Percentiles rank a stretch among this genome's conserved stretches.
Conservation (phyloP, 257 asterid genomes). For the Solanum boliviense region DNA sequence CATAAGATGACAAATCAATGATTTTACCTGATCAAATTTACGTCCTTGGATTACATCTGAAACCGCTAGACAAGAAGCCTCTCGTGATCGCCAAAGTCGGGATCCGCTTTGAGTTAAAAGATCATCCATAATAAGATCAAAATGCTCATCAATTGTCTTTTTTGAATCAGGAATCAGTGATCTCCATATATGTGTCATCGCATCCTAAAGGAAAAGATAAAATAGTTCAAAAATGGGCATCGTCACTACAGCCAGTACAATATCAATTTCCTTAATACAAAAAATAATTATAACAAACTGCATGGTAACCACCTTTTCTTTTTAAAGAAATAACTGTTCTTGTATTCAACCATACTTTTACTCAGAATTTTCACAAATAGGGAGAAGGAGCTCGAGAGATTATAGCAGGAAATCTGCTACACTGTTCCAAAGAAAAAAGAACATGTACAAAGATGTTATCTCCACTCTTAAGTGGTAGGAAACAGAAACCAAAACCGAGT, state of each 20-base stretch:
- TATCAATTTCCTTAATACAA: background rate
- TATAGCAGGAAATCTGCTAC: background rate
- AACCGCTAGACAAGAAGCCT: slow-evolving; percentile 96
- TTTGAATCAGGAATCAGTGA: slow-evolving; percentile 79
- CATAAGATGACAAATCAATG: background rate
- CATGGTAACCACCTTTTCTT: background rate
- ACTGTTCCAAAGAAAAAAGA: background rate
- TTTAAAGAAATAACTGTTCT: background rate
- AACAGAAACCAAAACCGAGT: background rate
- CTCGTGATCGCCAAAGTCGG: slow-evolving; percentile 98
- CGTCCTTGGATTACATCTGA: slow-evolving; percentile 97
- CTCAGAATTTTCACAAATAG: background rate
- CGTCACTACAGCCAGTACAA: background rate
- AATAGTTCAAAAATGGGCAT: background rate
- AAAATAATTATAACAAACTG: background rate
- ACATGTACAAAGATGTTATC: background rate
- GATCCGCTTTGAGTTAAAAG: slow-evolving; percentile 89
- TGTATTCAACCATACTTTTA: background rate
- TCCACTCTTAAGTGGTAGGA: background rate
- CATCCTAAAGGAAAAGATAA: slow-evolving; percentile 52
- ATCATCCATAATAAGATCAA: slow-evolving; percentile 71
- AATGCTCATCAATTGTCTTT: slow-evolving; percentile 80
- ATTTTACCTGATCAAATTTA: slow-evolving; percentile 70
- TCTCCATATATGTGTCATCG: slow-evolving; percentile 96
- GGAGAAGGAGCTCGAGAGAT: background rate